phyloP scores from a whole-genome alignment of 2,329 filamentous ascomycete genomes.

The Aureobasidium sp. region DNA sequence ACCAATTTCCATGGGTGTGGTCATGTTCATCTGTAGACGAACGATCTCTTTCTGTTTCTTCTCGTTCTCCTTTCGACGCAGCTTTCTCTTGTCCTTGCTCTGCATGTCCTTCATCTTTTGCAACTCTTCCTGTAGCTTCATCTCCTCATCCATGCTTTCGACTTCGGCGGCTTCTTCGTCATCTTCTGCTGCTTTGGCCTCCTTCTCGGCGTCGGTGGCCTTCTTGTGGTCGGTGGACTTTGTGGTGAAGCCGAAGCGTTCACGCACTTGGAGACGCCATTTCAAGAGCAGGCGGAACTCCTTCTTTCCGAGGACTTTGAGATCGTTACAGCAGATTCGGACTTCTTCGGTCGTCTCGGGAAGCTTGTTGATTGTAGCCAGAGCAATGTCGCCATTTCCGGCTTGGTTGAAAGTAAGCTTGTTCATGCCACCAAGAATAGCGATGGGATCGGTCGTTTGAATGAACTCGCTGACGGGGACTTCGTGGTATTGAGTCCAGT shows the following conservation, averaged over 20 bases:
- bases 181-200: slow-evolving; percentile 33
- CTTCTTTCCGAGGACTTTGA: slow-evolving; percentile 86
- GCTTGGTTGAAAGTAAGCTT: slow-evolving; percentile 78
- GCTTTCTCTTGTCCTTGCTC: slow-evolving; percentile 68
- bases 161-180: slow-evolving; percentile 68
- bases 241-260: slow-evolving; percentile 70
- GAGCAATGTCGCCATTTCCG: slow-evolving; percentile 65
- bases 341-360: slow-evolving; percentile 83
- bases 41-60: slow-evolving; percentile 89
- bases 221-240: slow-evolving; percentile 16
- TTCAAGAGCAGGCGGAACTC: slow-evolving; percentile 86
- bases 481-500: slow-evolving; percentile 89
- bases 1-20: slow-evolving; percentile 89
- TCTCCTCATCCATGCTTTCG: slow-evolving; percentile 88
- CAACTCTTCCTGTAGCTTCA: slow-evolving; percentile 82
- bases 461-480: slow-evolving; percentile 86
- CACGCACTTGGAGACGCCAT: slow-evolving; percentile 84
- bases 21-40: slow-evolving; percentile 97
- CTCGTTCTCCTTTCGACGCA: slow-evolving; percentile 83
- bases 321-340: slow-evolving; percentile 66
- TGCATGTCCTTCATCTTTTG: slow-evolving; percentile 76
- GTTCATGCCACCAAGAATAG: slow-evolving; percentile 81
- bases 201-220: slow-evolving; percentile 28
- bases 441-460: slow-evolving; percentile 85
- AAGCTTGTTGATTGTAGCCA: slow-evolving; percentile 77